Evolutionary conservation across 169 alveolate genomes (phyloP), one percentile per base, ranked within the genome.

Genomic region (Theileria orientalis): DNA sequence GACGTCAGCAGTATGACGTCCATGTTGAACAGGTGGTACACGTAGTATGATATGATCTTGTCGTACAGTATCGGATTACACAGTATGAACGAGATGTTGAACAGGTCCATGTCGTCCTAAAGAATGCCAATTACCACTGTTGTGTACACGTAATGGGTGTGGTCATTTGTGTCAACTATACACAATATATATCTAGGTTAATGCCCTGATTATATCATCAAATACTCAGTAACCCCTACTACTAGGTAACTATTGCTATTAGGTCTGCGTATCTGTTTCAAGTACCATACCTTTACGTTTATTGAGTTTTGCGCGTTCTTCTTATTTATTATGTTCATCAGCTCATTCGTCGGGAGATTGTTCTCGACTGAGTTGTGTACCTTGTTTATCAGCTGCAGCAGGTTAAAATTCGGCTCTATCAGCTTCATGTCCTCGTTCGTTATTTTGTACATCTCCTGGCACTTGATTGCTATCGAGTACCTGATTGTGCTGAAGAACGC

Each of bases 61-160:
- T 49, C 47, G 5, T 37, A 64, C 14, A 78, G 79, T 27, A 70
- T 25, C 14, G 86, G 86, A 35, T 78, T 62, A 51, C 83, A 64
- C 37, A 78, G 68, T 13, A 78, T 70, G 64, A 78, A 78, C 2
- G 86, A 54, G 27, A 78, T 54, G 35, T 78, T 77, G 63, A 69
- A 78, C 33, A 78, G 49, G n/a, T 78, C 86, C 79, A 70, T 70
- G 33, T 78, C 86, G 49, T 78, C 73, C 83, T 78, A 57, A 7
- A 44, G 2, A 9, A 2, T 6, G 44, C n/a, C n/a, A n/a, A n/a
- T n/a, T n/a, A n/a, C n/a, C 9, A 0, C 1, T 0, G 9, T 2
- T n/a, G n/a, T n/a, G n/a, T n/a, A n/a, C n/a, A n/a, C n/a, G n/a
- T n/a, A n/a, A n/a, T n/a, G n/a, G n/a, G n/a, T n/a, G n/a, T n/a